Conservation (phyloP, 768 basidiomycete genomes). For the Termitomyces sp. region DNA sequence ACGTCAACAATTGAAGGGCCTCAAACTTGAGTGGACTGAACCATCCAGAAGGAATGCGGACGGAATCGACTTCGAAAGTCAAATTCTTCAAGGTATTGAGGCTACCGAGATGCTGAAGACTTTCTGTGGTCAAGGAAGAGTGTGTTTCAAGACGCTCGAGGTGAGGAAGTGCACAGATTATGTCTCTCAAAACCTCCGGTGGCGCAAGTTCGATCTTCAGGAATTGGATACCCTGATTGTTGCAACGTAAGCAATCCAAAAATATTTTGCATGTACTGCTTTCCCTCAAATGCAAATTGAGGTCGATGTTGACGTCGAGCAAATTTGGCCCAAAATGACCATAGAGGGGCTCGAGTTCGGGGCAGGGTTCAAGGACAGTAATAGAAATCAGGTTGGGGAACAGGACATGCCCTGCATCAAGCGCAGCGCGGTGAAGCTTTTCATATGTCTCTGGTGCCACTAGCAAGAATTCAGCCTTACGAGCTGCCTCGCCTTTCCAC, state of each 20-base stretch:
- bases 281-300: background rate
- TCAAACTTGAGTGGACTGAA: background rate
- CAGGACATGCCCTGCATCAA: background rate
- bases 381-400: background rate
- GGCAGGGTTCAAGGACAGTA: background rate
- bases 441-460: background rate
- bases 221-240: background rate
- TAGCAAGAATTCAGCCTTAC: background rate
- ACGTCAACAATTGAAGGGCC: background rate
- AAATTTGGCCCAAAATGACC: background rate
- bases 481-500: background rate
- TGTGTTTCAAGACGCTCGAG: background rate
- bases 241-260: background rate
- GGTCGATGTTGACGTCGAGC: background rate
- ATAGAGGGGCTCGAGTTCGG: background rate
- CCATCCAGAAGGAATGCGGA: background rate
- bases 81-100: background rate
- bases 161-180: background rate
- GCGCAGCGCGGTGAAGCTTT: background rate
- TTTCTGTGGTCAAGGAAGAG: background rate
- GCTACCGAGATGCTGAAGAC: background rate
- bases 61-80: background rate
- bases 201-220: background rate
- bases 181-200: background rate
- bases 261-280: background rate